A percentile compares a stretch with the other conserved stretches of the same genome.
phyloP scores from a whole-genome alignment of 768 basidiomycete species.

The Amanita pallidorosea region DNA sequence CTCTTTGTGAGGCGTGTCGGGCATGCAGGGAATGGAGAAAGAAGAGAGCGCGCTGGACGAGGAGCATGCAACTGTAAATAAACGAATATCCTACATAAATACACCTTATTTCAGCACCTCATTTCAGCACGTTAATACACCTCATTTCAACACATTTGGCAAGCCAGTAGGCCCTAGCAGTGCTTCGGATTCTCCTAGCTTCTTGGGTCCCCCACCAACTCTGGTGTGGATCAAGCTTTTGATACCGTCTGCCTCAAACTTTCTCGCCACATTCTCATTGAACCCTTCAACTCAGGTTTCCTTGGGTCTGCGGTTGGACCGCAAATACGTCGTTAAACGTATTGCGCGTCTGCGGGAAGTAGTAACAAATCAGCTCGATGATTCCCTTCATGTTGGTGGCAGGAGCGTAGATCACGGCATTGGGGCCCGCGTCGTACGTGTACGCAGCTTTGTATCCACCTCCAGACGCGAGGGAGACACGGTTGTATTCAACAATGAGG shows the following conservation, averaged over 20 bases:
- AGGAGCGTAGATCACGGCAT: slow-evolving; percentile 91
- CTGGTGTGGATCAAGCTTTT: slow-evolving; percentile 86
- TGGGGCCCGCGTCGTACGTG: slow-evolving; percentile 98
- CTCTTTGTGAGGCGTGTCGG: background rate
- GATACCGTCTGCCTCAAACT: slow-evolving; percentile 66
- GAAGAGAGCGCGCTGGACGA: background rate
- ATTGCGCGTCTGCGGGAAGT: slow-evolving; percentile 74
- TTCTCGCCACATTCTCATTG: slow-evolving; percentile 66
- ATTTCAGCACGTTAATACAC: slow-evolving; percentile 27
- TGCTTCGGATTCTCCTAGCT: slow-evolving; percentile 48
- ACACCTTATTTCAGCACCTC: slow-evolving; percentile 22
- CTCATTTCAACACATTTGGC: slow-evolving; percentile 43
- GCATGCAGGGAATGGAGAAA: background rate
- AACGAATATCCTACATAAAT: background rate
- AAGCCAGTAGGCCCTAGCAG: slow-evolving; percentile 61
- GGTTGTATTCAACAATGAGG: slow-evolving; percentile 87
- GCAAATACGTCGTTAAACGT: slow-evolving; percentile 70
- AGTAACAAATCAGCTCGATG: slow-evolving; percentile 60
- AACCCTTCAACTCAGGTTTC: slow-evolving; percentile 58
- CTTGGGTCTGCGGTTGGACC: slow-evolving; percentile 37
- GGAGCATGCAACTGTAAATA: background rate
- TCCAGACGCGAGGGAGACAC: slow-evolving; percentile 48
- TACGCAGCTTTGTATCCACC: slow-evolving; percentile 78
- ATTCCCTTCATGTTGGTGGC: slow-evolving; percentile 72
- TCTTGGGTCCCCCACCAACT: slow-evolving; percentile 86